A percentile compares a stretch with the other conserved stretches of the same genome.
Conservation (phyloP, 2,329 filamentous ascomycete species). For the Aspergillus sp. region DNA sequence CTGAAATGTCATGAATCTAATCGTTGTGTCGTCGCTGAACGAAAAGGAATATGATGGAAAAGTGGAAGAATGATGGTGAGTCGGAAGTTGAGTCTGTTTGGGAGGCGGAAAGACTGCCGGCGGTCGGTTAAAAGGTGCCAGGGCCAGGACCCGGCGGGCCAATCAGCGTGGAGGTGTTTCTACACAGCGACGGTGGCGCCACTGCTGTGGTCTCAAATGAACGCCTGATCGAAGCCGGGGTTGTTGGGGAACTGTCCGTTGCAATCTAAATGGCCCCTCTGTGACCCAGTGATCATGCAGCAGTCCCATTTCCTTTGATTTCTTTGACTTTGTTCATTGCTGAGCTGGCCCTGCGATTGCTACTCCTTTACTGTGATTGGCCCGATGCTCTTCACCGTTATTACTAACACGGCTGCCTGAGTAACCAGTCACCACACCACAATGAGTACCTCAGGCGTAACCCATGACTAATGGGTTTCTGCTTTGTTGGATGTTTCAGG, state of each 20-base stretch:
- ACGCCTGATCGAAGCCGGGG: slow-evolving; percentile 5
- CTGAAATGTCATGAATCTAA: slow-evolving; percentile 10
- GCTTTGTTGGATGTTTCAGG: background rate
- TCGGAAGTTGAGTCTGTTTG: slow-evolving; percentile 24
- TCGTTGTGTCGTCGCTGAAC: slow-evolving; percentile 12
- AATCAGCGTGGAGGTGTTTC: slow-evolving; percentile 45
- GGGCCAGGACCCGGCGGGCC: slow-evolving; percentile 29
- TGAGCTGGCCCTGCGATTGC: background rate
- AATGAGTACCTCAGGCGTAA: background rate
- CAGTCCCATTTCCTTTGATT: background rate
- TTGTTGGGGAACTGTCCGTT: background rate
- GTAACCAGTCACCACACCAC: background rate
- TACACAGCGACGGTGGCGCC: slow-evolving; percentile 38
- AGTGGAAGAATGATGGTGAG: slow-evolving; percentile 16
- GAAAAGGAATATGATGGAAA: slow-evolving; percentile 1
- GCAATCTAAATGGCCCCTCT: background rate
- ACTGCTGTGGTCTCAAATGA: slow-evolving; percentile 20
- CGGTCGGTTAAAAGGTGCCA: slow-evolving; percentile 29
- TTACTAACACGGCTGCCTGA: slow-evolving; percentile 4
- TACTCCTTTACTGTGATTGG: background rate
- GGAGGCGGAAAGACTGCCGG: slow-evolving; percentile 24
- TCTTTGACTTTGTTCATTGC: background rate
- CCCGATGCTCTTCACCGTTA: background rate
- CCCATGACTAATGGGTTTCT: slow-evolving; percentile 3
- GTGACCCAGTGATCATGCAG: background rate